Evolutionary conservation across 2,329 filamentous ascomycete genomes (phyloP).

Genomic region (Cladorrhinum sp.): DNA sequence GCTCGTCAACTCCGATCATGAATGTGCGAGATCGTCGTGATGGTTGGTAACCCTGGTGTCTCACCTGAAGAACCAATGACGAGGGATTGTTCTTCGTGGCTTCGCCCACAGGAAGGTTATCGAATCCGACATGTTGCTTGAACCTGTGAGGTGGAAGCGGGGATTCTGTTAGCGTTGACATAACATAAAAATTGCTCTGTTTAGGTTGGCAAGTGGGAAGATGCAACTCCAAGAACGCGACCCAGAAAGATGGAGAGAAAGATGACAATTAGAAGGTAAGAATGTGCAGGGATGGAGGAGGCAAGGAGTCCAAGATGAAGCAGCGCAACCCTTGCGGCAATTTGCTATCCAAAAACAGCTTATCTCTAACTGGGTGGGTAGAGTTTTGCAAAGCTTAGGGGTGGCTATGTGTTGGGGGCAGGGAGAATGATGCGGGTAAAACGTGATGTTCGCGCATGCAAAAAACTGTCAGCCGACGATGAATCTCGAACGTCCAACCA

Average conservation of each 20-base stretch:
- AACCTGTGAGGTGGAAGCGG: conserved; percentile 46
- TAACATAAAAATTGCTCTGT: conserved; percentile 25
- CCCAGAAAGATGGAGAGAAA: neutral
- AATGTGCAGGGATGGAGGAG: conserved; percentile 1
- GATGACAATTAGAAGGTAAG: neutral
- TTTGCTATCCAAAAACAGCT: conserved; percentile 3
- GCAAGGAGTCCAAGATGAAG: neutral
- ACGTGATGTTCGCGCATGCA: conserved; percentile 15
- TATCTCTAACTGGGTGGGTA: neutral
- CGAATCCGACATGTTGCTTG: conserved; percentile 58
- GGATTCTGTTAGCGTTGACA: conserved; percentile 44
- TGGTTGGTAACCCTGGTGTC: conserved; percentile 81
- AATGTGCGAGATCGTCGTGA: conserved; percentile 81
- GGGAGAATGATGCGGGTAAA: conserved; percentile 16
- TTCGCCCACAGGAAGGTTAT: conserved; percentile 57
- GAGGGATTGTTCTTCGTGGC: conserved; percentile 57
- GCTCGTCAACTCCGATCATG: conserved; percentile 85
- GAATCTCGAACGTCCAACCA: conserved; percentile 3
- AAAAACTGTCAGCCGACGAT: conserved; percentile 1
- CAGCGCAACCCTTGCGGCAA: conserved; percentile 11
- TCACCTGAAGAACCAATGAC: conserved; percentile 78
- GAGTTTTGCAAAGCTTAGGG: conserved; percentile 1
- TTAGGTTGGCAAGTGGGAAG: conserved; percentile 1
- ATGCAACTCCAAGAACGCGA: conserved; percentile 4
- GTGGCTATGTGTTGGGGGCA: neutral